Evolutionary conservation across 345 rosid genomes (phyloP), one percentile per base, ranked within the genome.

Genomic region (Arabidopsis arenosa): DNA sequence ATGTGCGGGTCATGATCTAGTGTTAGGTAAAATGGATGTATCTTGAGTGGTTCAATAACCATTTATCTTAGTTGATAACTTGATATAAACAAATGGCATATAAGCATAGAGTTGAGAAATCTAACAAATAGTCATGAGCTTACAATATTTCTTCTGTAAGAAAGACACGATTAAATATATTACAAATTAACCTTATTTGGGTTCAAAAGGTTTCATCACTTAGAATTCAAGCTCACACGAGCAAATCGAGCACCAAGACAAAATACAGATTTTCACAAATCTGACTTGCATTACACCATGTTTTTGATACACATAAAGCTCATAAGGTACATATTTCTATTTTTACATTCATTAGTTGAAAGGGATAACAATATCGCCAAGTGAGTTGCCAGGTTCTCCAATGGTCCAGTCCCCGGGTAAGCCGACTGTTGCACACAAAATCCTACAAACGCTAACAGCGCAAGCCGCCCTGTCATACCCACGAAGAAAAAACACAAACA

Each of bases 361-460:
- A 36, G 97, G 97, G 83, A 92, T 89, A 73, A 92, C 44, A 35
- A 93, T 30, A 55, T 89, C 64, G 18, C 96, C 98, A 92, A 79
- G 84, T 92, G 99, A 63, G 87, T 85, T 14, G 99, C 97, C 86
- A 92, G 67, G 81, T 95, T 95, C 92, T 95, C 97, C 91, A 95
- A 79, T 18, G 99, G 99, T 61, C 99, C 99, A 0, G 99, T 95
- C 7, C 99, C 97, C 0, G 99, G 97, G 84, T 88, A 89, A 9
- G 99, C 99, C 4, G 99, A 85, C 75, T 95, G 99, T 54, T 95
- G 99, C 72, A 95, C 97, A 70, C 93, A 88, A 80, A 95, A 83
- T 9, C 97, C 99, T 4, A 92, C 99, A 39, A 95, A 92, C 2
- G 97, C 99, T 90, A 95, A 67, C 83, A 92, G 12, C 4, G 99